Evolutionary conservation across 805 yeast genomes (phyloP), one percentile per base, ranked within the genome.

Genomic region (Candida nanaspora): DNA sequence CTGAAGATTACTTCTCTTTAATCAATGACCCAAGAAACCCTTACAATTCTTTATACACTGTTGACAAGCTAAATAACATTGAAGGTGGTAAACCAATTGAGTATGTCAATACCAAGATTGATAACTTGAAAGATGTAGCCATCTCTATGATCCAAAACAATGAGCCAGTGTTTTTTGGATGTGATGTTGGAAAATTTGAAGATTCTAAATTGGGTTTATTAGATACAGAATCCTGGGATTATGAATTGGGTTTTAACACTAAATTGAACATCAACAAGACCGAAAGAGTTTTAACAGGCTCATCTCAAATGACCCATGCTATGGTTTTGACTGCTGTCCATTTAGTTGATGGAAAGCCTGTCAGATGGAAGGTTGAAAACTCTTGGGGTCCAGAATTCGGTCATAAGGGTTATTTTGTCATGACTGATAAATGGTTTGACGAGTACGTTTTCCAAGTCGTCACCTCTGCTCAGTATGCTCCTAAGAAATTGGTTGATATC

Each of bases 261-360:
- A 52, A 42, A 23, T 50, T 61, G 46, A 57, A 59, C 33, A 33
- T 62, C 21, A 52, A 61, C 28, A 69, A 70, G 42, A 55, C 53
- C 26, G 63, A 60, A 44, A 51, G 66, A 32, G 46, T 62, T 25
- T 40, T 57, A 44, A 45, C 64, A 11, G 65, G 63, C 10, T 61
- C 66, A 6, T 81, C 89, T 20, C 70, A 76, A 50, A 85, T 87
- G 93, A 86, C 95, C 14, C 96, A 86, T 55, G 96, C 96, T 26
- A 86, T 86, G 96, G 78, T 80, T 7, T 72, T 86, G 46, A 80
- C 87, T 18, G 95, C 85, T 33, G 93, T 85, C 38, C 89, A 86
- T 59, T 59, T 87, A 23, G 46, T 59, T 30, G 61, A 68, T 27
- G 82, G 80, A 7, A 68, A 70, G 48, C 86, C 88, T 21, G 62